Conservation (phyloP, 441 rosid species). For the Gossypium davidsonii region DNA sequence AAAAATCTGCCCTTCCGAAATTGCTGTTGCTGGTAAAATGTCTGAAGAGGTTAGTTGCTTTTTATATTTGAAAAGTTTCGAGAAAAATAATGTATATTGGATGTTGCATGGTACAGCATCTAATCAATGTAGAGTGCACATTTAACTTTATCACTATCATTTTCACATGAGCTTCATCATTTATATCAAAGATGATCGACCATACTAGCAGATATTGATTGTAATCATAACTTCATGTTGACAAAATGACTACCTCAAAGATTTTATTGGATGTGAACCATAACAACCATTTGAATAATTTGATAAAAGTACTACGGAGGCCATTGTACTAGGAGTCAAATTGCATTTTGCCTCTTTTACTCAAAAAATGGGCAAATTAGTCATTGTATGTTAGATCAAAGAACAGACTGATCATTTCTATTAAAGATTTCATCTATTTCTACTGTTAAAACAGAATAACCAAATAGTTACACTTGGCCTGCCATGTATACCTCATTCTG, state of each 20-base stretch:
- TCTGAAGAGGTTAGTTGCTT: slow-evolving; percentile 61
- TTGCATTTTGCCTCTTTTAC: no score
- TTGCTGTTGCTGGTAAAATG: slow-evolving; percentile 40
- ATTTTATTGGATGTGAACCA: neutral
- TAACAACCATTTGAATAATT: neutral
- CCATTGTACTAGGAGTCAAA: no score
- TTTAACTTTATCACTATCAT: neutral
- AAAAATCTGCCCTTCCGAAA: slow-evolving; percentile 46
- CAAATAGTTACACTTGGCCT: no score
- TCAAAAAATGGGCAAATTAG: no score
- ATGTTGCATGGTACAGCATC: neutral
- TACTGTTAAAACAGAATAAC: no score
- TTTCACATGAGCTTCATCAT: neutral
- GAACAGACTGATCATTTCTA: no score
- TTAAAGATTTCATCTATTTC: no score
- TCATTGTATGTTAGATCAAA: no score
- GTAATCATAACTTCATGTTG: neutral
- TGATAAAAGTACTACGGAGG: no score
- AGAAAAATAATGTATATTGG: neutral
- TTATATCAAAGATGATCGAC: neutral
- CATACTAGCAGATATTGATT: neutral
- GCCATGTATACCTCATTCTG: no score
- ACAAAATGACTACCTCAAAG: neutral
- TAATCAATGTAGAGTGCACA: neutral
- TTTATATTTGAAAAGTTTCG: neutral